A percentile compares a stretch with the other conserved stretches of the same genome.
These are phyloP conservation scores for Rhizopogon vinicolor DNA, from an alignment of 768 basidiomycete genomes.

Conservation along the genomic window DNA sequence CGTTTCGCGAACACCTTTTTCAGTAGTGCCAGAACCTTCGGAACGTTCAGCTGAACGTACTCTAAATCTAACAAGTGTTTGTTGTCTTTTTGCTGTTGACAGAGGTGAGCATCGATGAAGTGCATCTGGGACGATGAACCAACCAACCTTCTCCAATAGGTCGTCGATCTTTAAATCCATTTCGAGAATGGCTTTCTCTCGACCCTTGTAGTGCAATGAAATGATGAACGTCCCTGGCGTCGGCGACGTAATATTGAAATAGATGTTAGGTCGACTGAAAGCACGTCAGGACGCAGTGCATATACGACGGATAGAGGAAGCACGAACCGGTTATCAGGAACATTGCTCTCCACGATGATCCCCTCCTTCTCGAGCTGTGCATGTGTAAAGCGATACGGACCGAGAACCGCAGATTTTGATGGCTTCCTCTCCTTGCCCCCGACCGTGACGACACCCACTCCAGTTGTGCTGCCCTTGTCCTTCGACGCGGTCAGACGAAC, in stretches of 20 bases:
- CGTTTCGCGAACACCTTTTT: constrained; percentile 94
- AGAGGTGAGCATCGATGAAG: constrained; percentile 8
- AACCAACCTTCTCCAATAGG: constrained; percentile 85
- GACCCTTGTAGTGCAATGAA: constrained; percentile 96
- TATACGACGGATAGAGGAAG: not conserved
- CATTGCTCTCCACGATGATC: constrained; percentile 98
- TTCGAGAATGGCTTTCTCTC: constrained; percentile 98
- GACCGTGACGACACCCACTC: constrained; percentile 91
- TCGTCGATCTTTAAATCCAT: constrained; percentile 99
- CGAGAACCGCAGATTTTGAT: constrained; percentile 77
- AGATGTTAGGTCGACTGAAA: constrained; percentile 89
- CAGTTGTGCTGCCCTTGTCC: constrained; percentile 83
- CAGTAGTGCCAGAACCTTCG: constrained; percentile 86
- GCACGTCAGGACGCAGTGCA: not conserved
- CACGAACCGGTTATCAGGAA: constrained; percentile 91
- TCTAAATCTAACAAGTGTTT: constrained; percentile 95
- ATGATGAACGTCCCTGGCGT: constrained; percentile 99
- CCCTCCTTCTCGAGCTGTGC: constrained; percentile 98
- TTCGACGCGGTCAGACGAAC: constrained; percentile 86
- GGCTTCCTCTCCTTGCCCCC: constrained; percentile 98
- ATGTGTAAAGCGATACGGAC: constrained; percentile 97
- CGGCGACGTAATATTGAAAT: constrained; percentile 98
- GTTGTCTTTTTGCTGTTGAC: constrained; percentile 92
- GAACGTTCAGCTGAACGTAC: constrained; percentile 96
- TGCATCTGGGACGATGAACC: constrained; percentile 14